phyloP scores from a whole-genome alignment of 164 flowering plant genomes.

The Vitis rupestris region DNA sequence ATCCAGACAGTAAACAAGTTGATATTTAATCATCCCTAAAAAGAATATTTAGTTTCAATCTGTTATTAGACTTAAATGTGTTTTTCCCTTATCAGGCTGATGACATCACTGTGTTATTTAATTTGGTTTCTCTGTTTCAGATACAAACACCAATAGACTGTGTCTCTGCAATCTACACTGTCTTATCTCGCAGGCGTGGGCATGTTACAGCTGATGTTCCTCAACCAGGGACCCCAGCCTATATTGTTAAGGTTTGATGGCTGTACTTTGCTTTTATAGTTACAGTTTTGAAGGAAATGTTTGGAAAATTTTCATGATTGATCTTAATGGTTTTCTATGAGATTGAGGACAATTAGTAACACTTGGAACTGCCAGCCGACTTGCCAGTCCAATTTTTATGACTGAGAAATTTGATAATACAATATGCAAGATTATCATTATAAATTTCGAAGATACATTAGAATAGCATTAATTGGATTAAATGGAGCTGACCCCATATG shows the following conservation, averaged over 20 bases:
- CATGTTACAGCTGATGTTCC: conserved; percentile 97
- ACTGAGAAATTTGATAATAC: not conserved
- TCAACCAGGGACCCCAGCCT: conserved; percentile 97
- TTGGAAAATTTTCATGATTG: not conserved
- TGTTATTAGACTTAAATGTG: too few species aligned
- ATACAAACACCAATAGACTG: conserved; percentile 99
- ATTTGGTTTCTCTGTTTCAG: conserved; percentile 41
- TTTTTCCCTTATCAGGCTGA: not conserved
- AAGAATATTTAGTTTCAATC: not conserved
- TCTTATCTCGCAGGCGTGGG: conserved; percentile 96
- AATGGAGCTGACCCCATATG: not conserved
- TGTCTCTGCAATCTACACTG: conserved; percentile 94
- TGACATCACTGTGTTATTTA: not conserved
- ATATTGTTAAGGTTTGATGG: conserved; percentile 84
- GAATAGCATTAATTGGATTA: too few species aligned
- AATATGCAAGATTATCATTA: not conserved
- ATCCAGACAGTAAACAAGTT: not conserved
- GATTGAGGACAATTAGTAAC: not conserved
- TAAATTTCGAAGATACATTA: too few species aligned
- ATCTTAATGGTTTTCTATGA: not conserved
- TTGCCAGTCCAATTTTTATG: not conserved
- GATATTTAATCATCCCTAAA: not conserved
- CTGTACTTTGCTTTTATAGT: not conserved
- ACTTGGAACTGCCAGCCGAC: not conserved
- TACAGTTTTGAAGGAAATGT: not conserved